These are phyloP conservation scores for Arabidopsis hybrid DNA, from an alignment of 441 rosid species.

Conservation along the genomic window DNA sequence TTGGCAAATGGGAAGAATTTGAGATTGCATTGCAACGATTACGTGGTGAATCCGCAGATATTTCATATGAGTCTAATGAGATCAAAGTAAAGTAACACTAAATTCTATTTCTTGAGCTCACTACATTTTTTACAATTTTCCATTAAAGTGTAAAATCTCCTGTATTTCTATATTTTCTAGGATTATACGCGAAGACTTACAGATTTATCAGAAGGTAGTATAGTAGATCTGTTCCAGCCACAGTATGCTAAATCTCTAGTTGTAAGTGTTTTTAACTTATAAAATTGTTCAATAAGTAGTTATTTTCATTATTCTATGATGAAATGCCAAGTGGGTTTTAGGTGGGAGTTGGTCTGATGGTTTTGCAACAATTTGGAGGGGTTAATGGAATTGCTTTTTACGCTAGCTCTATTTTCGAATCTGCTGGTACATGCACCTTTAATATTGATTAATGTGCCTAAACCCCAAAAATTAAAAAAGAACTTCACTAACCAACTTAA, in stretches of 20 bases:
- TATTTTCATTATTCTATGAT: background rate
- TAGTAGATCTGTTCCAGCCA: constrained; percentile 62
- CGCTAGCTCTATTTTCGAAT: constrained; percentile 58
- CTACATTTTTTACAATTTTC: background rate
- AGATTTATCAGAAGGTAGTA: constrained; percentile 54
- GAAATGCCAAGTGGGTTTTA: constrained; percentile 29
- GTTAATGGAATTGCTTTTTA: constrained; percentile 63
- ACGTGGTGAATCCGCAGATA: constrained; percentile 53
- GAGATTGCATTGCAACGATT: constrained; percentile 53
- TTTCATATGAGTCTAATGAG: constrained; percentile 57
- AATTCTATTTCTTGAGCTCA: constrained; percentile 15
- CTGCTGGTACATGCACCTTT: constrained; percentile 50
- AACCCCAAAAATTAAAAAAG: too few relatives aligned
- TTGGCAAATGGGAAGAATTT: constrained; percentile 50
- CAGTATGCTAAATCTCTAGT: constrained; percentile 65
- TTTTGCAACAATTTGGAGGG: constrained; percentile 71
- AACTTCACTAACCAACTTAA: background rate
- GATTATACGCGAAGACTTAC: constrained; percentile 63
- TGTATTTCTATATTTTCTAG: constrained; percentile 41
- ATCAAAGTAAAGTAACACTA: constrained; percentile 49
- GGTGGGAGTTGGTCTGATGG: constrained; percentile 74
- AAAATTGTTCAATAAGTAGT: background rate
- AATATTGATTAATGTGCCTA: background rate
- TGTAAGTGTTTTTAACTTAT: constrained; percentile 45
- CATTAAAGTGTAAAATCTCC: background rate